Evolutionary conservation across 1,284 basidiomycete species (phyloP), one percentile per base, ranked within the genome.

Genomic region (Ganoderma sp.): DNA sequence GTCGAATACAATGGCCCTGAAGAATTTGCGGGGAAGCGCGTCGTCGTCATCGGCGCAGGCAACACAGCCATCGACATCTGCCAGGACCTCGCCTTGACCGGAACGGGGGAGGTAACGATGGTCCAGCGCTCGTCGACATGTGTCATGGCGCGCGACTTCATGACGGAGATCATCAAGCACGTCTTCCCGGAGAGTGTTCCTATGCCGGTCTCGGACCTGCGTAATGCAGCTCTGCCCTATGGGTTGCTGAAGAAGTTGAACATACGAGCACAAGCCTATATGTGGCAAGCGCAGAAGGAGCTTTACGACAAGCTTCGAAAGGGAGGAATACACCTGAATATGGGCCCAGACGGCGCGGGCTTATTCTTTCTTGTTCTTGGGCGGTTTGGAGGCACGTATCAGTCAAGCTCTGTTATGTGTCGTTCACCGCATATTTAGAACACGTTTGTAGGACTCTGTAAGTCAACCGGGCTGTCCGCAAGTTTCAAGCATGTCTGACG

Each of bases 341-440:
- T 81, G 14, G 90, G 90, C 6, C 81, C 81, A 2, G 85, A 90
- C n/a, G 86, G 83, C 10, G 78, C 84, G 0, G 90, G 90, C 10
- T 81, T 85, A 71, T 68, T 82, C 3, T 76, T 83, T 56, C 78
- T 84, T 63, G 80, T 78, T 0, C 76, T 78, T 61, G 77, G 75
- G 61, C 75, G 77, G 41, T 79, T 75, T n/a, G 81, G 81, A 61
- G 81, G 80, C 65, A 81, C 80, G 45, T 69, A 45, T 28, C 52
- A 17, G 25, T 56, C 17, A 9, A 28, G 12, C 3, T 43, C 42
- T 19, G 75, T 39, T 39, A 10, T 63, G 69, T 22, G 8, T 10
- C 19, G 8, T 58, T 4, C 34, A 17, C 3, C 22, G 12, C 8
- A 34, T 58, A 34, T 34, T 39, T 10, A 39, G 8, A 39, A 39